Base-by-base conservation (phyloP, 352 stramenopile species). In the Phytopythium sindhum region DNA sequence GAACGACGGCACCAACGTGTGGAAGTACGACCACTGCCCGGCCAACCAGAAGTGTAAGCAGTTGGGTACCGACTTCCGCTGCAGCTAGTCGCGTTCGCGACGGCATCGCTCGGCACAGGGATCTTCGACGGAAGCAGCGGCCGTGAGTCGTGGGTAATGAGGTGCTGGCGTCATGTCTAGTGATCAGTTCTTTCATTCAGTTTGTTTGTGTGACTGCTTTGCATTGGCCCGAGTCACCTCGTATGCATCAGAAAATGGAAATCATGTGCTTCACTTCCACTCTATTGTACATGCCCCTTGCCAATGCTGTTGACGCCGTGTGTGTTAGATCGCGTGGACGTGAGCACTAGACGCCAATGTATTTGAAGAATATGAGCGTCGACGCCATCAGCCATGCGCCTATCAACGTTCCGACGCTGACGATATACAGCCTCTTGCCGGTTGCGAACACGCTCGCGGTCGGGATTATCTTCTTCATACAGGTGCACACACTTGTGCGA, bases 341-440 rank as follows among this genome's bases (percentile, higher is more conserved):
- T n/a, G n/a, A n/a, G n/a, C 4, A 24, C 67, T 77, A 88, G n/a
- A 77, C 76, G 42, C 75, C 80, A 7, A 77, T 75, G 60, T 85
- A 89, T 9, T 66, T 75, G 60, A 98, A 97, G 47, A 97, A 65
- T 5, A 96, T 90, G 52, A 98, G 73, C 45, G 85, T 96, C 8
- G 88, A 56, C n/a, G 93, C 84, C 72, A 98, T 98, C 65, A 97
- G 74, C 23, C 77, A 75, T 84, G 97, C 96, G 17, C 91, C 91
- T 10, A 51, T 33, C 64, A 96, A 83, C 60, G 94, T 86, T 31
- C 82, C 86, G 33, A 90, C 63, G 8, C 90, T 89, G 7, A 97
- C 82, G 28, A 96, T 75, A 23, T 81, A 69, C 4, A 72, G 91
- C 47, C 14, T n/a, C 62, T 96, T 82, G 24, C 82, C 73, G 23